Conservation (phyloP, 1,139 yeast genomes). For the Blastobotrys indianensis region DNA sequence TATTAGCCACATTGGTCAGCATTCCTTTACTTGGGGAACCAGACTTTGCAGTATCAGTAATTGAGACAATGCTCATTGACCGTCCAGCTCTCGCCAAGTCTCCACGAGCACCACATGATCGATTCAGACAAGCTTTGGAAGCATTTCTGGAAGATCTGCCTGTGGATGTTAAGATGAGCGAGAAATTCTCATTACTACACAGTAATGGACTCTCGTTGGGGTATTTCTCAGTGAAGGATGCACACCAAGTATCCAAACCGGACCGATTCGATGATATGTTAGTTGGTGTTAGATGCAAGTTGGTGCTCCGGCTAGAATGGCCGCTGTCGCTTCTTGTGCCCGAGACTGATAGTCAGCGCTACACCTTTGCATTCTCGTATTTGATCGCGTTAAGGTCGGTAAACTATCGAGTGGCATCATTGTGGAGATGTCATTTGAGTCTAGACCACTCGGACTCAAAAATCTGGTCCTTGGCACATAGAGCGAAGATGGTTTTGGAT, state of each 20-base stretch:
- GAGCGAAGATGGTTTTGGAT: constrained; percentile 21
- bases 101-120: constrained; percentile 5
- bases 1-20: constrained; percentile 19
- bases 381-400: constrained; percentile 17
- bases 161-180: background rate
- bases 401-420: constrained; percentile 11
- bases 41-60: constrained; percentile 16
- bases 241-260: constrained; percentile 11
- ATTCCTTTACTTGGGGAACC: constrained; percentile 21
- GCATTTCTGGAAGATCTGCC: constrained; percentile 5
- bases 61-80: background rate
- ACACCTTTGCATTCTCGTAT: constrained; percentile 21
- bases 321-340: constrained; percentile 20
- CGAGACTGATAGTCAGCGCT: constrained; percentile 15
- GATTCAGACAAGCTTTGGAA: constrained; percentile 9
- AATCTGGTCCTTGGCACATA: constrained; percentile 8
- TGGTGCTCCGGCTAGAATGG: constrained; percentile 19
- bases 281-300: constrained; percentile 16
- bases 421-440: constrained; percentile 13
- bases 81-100: background rate
- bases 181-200: no score
- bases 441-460: background rate
- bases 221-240: constrained; percentile 10
- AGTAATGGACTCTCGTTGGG: no score
- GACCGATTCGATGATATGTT: constrained; percentile 22